Conservation (phyloP, 2,329 filamentous ascomycete genomes). For the Dryadomyces quercus-mongolicae region DNA sequence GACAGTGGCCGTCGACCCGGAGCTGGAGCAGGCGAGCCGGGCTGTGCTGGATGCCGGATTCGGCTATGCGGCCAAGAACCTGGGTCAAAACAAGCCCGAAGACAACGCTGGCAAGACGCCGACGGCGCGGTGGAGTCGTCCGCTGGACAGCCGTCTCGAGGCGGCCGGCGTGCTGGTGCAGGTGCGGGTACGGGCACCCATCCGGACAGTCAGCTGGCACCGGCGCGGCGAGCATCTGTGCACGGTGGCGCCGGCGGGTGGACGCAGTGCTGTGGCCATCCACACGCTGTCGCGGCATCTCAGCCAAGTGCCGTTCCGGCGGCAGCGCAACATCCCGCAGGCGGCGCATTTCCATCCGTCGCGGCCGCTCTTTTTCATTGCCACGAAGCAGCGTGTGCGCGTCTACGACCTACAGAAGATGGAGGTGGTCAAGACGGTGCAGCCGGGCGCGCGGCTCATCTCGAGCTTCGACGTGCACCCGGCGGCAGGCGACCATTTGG, state of each 20-base stretch:
- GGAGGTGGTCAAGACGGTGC: constrained; percentile 82
- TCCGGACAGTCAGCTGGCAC: constrained; percentile 92
- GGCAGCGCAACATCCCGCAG: constrained; percentile 63
- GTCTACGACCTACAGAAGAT: constrained; percentile 89
- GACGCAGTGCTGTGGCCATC: constrained; percentile 74
- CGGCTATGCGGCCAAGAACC: constrained; percentile 58
- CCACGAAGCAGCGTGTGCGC: constrained; percentile 84
- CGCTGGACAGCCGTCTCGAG: constrained; percentile 58
- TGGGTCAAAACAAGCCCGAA: constrained; percentile 32
- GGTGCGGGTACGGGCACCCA: constrained; percentile 63
- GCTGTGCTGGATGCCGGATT: constrained; percentile 80
- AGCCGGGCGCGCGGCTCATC: constrained; percentile 88
- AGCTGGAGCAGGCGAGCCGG: constrained; percentile 61
- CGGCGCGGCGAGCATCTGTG: constrained; percentile 88
- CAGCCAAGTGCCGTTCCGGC: constrained; percentile 87
- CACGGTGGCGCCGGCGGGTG: constrained; percentile 73
- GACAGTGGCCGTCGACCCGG: constrained; percentile 51
- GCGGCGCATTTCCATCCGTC: constrained; percentile 90
- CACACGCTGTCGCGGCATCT: constrained; percentile 92
- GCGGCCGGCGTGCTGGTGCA: constrained; percentile 70
- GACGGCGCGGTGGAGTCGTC: constrained; percentile 72
- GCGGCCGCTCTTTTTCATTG: constrained; percentile 88
- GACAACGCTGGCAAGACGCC: constrained; percentile 50
- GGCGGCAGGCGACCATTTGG: constrained; percentile 73
- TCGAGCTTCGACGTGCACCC: constrained; percentile 89